Evolutionary conservation across 306 rosid genomes (phyloP).

Genomic region (Nissolia schottii): DNA sequence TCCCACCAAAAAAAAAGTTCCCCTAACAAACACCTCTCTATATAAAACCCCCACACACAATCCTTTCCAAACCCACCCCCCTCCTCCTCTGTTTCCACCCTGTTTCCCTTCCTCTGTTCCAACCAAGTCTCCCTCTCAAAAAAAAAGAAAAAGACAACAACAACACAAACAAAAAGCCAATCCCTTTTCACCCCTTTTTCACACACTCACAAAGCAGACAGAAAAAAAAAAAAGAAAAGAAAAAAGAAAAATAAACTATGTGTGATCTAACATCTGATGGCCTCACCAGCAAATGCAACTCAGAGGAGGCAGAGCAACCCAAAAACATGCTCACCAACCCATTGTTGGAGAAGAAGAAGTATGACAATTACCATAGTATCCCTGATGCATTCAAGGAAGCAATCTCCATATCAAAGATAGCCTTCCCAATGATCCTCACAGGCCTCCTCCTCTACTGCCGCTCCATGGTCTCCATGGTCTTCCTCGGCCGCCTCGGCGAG

Average conservation of each 20-base stretch:
- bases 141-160: no score
- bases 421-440: constrained; percentile 78
- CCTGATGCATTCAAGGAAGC: constrained; percentile 39
- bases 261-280: constrained; percentile 23
- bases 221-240: background rate
- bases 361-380: no score
- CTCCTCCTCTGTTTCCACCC: background rate
- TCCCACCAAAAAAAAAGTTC: background rate
- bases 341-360: no score
- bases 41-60: constrained; percentile 35
- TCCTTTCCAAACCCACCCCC: constrained; percentile 3
- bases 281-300: constrained; percentile 26
- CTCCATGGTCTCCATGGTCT: constrained; percentile 90
- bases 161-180: constrained; percentile 3
- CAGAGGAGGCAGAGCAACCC: background rate
- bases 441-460: constrained; percentile 74
- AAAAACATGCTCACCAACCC: constrained; percentile 22
- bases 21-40: constrained; percentile 6
- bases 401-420: constrained; percentile 47
- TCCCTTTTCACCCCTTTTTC: background rate
- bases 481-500: constrained; percentile 77
- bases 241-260: constrained; percentile 9
- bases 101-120: background rate
- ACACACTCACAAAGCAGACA: constrained; percentile 17
- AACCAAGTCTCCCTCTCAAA: no score